Evolutionary conservation across 257 asterid genomes (phyloP).

Genomic region (Dorcoceras hygrometricum): DNA sequence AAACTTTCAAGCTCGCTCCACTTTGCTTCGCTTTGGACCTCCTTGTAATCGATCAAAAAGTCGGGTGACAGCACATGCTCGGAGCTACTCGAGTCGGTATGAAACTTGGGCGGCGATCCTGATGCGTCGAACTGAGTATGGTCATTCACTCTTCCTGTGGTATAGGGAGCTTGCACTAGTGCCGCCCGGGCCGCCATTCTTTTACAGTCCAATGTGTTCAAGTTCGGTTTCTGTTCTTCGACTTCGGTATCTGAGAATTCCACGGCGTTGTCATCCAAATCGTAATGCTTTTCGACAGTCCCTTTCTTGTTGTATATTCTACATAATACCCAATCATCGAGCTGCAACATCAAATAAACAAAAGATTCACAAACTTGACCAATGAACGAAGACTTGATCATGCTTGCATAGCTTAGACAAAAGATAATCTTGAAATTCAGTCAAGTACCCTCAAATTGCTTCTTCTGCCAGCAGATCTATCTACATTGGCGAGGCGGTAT

Average conservation of each 20-base stretch:
- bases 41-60: constrained; percentile 38
- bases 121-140: constrained; percentile 40
- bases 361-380: background rate
- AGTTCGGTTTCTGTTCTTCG: constrained; percentile 46
- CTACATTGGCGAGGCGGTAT: constrained; percentile 51
- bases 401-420: background rate
- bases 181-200: constrained; percentile 11
- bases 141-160: constrained; percentile 20
- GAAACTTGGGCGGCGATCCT: constrained; percentile 51
- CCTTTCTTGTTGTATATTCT: constrained; percentile 68
- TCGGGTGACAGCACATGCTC: constrained; percentile 54
- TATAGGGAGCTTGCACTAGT: background rate
- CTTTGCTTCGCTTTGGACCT: constrained; percentile 61
- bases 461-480: constrained; percentile 49
- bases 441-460: constrained; percentile 42
- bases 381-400: background rate
- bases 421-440: background rate
- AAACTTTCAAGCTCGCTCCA: constrained; percentile 36
- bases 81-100: constrained; percentile 64
- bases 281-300: constrained; percentile 44
- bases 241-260: constrained; percentile 48
- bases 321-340: constrained; percentile 60
- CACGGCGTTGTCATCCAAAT: constrained; percentile 36
- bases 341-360: constrained; percentile 35
- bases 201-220: constrained; percentile 5